Evolutionary conservation across 108 stramenopile species (phyloP), one percentile per base, ranked within the genome.

Genomic region (Fistulifera solaris): DNA sequence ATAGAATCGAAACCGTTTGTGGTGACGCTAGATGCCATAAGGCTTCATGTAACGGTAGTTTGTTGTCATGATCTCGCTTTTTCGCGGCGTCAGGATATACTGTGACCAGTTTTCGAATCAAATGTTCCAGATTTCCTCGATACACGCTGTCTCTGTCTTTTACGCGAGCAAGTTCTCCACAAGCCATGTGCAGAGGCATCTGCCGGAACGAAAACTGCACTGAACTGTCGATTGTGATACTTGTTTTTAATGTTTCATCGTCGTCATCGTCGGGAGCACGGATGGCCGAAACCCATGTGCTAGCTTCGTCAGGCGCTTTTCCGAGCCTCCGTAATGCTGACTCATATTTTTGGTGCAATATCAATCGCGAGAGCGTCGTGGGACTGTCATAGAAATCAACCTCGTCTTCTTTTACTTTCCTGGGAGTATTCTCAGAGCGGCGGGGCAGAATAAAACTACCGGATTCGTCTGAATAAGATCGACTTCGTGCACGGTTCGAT

Each of bases 21-120:
- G 50, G 52, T n/a, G 52, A 41, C 16, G 61, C 50, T 40, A 23
- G 23, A 28, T 61, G 19, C 51, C 61, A 52, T 15, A 61, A 2
- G 17, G 52, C 50, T 47, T 39, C 51, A 50, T 61, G 61, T 15
- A 61, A 19, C 0, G 61, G 61, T 14, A 54, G 50, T 2, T 15
- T 16, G 24, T 47, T 27, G 23, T 52, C 38, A 24, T 61, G 38
- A 31, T 61, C 61, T 17, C n/a, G 19, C 0, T 22, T 12, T 10
- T 16, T 28, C 1, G 38, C 38, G 22, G 40, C 55, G 18, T 40
- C 40, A 1, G 55, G 55, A 56, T 41, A 42, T 1, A 39, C 31
- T 16, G 40, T 18, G 3, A 56, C 40, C 18, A 56, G 39, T 42
- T 25, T 56, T 16, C 3, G 12, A 23, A 56, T 56, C 27, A 56